phyloP scores from a whole-genome alignment of 1,284 basidiomycete genomes.

The Xerocomus minutiporus region DNA sequence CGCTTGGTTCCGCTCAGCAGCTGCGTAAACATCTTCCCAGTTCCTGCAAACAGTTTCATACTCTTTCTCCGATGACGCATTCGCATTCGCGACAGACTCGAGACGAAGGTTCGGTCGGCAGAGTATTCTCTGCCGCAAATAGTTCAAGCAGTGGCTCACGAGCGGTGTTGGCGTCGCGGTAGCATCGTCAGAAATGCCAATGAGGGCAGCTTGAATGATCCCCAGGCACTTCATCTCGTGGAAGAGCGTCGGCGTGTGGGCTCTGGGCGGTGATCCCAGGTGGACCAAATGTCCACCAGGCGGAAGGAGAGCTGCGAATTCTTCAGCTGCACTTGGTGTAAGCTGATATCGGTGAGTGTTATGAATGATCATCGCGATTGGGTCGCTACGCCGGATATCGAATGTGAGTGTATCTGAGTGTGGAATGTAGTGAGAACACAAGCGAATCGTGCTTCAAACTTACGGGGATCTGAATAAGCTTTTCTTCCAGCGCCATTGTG shows the following conservation, averaged over 20 bases:
- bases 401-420: conserved; percentile 3
- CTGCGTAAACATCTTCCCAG: conserved; percentile 5
- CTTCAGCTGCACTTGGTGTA: background rate
- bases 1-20: conserved; percentile 7
- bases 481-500: background rate
- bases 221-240: conserved; percentile 32
- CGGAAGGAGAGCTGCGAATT: conserved; percentile 8
- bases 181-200: background rate
- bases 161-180: conserved; percentile 5
- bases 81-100: conserved; percentile 5
- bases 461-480: background rate
- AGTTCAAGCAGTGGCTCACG: conserved; percentile 31
- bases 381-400: background rate
- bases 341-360: conserved; percentile 2
- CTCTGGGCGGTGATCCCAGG: conserved; percentile 8
- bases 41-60: conserved; percentile 12
- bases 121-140: conserved; percentile 28
- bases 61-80: conserved; percentile 5
- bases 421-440: background rate
- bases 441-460: background rate
- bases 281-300: conserved; percentile 8
- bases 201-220: conserved; percentile 14
- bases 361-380: conserved; percentile 3
- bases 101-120: conserved; percentile 22
- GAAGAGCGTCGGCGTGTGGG: conserved; percentile 29